Evolutionary conservation across 129 eudicot species (phyloP).

Genomic region (Pittosporum tobira): DNA sequence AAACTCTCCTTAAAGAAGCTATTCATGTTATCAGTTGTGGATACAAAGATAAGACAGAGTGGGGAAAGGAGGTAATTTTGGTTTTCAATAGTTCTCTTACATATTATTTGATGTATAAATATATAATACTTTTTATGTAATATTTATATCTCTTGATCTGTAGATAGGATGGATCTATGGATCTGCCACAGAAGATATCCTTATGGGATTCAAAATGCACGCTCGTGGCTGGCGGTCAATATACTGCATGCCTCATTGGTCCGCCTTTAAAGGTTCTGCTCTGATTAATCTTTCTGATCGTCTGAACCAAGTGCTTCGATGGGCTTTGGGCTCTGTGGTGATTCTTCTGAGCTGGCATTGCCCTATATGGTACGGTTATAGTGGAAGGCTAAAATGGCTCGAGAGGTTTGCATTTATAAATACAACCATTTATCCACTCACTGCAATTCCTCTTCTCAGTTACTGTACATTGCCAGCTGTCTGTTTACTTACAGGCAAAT

Average conservation of each 20-base stretch:
- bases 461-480: slow-evolving; percentile 83
- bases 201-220: slow-evolving; percentile 88
- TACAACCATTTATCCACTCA: slow-evolving; percentile 82
- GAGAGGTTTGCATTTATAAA: slow-evolving; percentile 82
- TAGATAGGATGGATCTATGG: slow-evolving; percentile 96
- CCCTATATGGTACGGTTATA: slow-evolving; percentile 78
- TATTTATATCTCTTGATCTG: slow-evolving; percentile 17
- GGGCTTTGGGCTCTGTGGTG: slow-evolving; percentile 92
- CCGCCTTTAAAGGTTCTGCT: slow-evolving; percentile 94
- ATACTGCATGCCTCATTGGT: slow-evolving; percentile 73
- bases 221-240: slow-evolving; percentile 96
- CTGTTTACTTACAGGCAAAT: slow-evolving; percentile 81
- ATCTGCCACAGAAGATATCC: slow-evolving; percentile 89
- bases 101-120: too few species aligned
- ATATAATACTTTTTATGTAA: too few species aligned
- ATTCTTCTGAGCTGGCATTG: slow-evolving; percentile 85
- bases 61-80: slow-evolving; percentile 76
- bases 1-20: slow-evolving; percentile 85
- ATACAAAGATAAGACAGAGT: slow-evolving; percentile 86
- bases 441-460: slow-evolving; percentile 62
- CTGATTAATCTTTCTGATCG: slow-evolving; percentile 91
- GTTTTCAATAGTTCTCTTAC: too few species aligned
- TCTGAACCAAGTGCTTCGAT: slow-evolving; percentile 84
- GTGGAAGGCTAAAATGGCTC: slow-evolving; percentile 76
- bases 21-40: slow-evolving; percentile 98